A percentile compares a stretch with the other conserved stretches of the same genome.
Evolutionary conservation across 2,329 filamentous ascomycete genomes (phyloP).

Genomic region (Cordyceps farinosa): DNA sequence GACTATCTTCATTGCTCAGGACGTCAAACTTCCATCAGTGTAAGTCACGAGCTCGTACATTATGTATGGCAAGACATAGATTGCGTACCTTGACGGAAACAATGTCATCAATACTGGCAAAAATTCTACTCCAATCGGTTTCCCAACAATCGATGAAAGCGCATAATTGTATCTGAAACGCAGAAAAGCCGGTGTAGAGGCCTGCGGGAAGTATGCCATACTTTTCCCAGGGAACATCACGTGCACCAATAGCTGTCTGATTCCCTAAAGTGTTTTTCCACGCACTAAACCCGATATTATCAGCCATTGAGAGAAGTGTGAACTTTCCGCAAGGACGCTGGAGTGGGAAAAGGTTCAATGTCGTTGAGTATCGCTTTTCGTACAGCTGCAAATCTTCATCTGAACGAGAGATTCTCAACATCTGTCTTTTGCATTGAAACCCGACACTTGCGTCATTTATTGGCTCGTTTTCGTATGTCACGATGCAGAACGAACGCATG

Average conservation of each 20-base stretch:
- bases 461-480: too few species aligned
- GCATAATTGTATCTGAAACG: neutral
- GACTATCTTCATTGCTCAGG: neutral
- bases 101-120: neutral
- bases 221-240: neutral
- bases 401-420: neutral
- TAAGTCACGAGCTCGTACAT: neutral
- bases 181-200: neutral
- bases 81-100: constrained; percentile 1
- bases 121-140: constrained; percentile 5
- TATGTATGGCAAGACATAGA: neutral
- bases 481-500: neutral
- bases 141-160: neutral
- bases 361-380: neutral
- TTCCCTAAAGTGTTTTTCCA: neutral
- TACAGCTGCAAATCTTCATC: neutral
- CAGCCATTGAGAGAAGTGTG: neutral
- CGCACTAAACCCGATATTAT: neutral
- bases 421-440: neutral
- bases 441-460: neutral
- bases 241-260: neutral
- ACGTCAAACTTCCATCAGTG: neutral
- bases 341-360: neutral
- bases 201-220: neutral
- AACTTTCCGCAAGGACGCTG: neutral